Conservation (phyloP, 2,329 filamentous ascomycete species). For the Diaporthe aspalathi region DNA sequence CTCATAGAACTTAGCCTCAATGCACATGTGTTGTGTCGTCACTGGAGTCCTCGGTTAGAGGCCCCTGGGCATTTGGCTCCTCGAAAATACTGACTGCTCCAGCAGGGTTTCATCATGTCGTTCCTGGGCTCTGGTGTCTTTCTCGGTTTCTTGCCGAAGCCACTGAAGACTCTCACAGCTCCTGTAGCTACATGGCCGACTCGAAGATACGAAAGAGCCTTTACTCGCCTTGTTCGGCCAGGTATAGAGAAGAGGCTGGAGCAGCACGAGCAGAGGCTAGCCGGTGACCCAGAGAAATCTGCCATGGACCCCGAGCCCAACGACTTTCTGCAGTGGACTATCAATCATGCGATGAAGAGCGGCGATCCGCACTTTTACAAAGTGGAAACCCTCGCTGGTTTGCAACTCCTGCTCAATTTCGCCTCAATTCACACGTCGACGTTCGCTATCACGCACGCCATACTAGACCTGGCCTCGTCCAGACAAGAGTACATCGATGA, state of each 20-base stretch:
- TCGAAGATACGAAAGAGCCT: background rate
- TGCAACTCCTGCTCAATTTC: background rate
- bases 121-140: background rate
- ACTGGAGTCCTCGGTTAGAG: accelerated
- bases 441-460: background rate
- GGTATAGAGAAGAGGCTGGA: background rate
- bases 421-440: background rate
- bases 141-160: background rate
- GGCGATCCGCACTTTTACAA: background rate
- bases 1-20: background rate
- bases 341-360: background rate
- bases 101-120: background rate
- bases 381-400: background rate
- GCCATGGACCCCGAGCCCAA: background rate
- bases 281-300: background rate
- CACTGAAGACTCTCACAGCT: background rate
- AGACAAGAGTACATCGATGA: background rate
- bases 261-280: background rate
- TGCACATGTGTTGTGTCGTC: background rate
- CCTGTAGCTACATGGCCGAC: background rate
- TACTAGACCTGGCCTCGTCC: background rate
- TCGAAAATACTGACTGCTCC: background rate
- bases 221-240: background rate
- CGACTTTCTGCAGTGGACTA: background rate
- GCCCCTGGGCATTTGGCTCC: background rate